Conservation (phyloP, 106 monocot genomes). For the Agapanthus africanus region DNA sequence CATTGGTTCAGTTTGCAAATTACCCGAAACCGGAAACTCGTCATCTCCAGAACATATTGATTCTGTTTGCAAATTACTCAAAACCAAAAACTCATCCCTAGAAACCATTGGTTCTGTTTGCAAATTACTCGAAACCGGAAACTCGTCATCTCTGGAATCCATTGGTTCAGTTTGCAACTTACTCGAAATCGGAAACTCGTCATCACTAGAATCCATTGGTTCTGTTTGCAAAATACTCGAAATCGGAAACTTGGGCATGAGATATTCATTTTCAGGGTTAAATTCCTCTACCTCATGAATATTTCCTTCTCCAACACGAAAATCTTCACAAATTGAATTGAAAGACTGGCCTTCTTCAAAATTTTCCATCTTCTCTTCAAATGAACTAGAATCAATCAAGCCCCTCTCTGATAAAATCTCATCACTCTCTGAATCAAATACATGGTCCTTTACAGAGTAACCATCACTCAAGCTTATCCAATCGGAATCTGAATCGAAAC, state of each 20-base stretch:
- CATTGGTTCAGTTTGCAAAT: not conserved
- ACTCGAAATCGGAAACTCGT: not conserved
- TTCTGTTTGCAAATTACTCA: not conserved
- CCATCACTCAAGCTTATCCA: slow-evolving; percentile 33
- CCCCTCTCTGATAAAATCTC: slow-evolving; percentile 42
- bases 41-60: not conserved
- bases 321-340: not conserved
- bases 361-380: slow-evolving; percentile 5
- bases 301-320: not conserved
- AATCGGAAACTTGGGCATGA: not conserved
- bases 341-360: not conserved
- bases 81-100: not conserved
- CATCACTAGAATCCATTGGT: not conserved
- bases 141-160: not conserved
- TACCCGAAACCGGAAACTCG: not conserved
- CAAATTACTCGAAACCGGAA: not conserved
- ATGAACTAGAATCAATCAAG: slow-evolving; percentile 1
- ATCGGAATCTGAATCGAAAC: slow-evolving; percentile 42
- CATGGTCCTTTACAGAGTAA: slow-evolving; percentile 51
- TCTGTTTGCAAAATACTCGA: not conserved
- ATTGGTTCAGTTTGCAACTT: not conserved
- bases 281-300: not conserved
- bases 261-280: not conserved
- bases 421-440: slow-evolving; percentile 39
- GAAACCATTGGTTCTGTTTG: not conserved